Percentiles rank a stretch among this genome's conserved stretches.
Conservation (phyloP, 495 filamentous ascomycete genomes). For the Daldinia childiae region DNA sequence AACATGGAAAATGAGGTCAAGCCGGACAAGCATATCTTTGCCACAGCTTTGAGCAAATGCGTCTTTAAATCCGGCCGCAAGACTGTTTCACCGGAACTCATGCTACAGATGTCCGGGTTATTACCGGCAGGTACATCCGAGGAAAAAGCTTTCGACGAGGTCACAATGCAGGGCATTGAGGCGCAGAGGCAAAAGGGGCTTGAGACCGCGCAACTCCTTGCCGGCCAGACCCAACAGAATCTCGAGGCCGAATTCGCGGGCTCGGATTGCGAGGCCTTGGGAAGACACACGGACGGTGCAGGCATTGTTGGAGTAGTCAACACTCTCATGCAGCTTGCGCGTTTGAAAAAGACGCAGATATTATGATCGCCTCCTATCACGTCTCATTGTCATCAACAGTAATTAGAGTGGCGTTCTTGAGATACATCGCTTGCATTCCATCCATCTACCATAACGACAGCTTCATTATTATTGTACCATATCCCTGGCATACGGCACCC, state of each 20-base stretch:
- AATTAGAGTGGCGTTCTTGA: constrained; percentile 27
- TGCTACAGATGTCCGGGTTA: constrained; percentile 72
- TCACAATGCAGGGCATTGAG: constrained; percentile 67
- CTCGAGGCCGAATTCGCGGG: constrained; percentile 54
- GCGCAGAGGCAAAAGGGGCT: constrained; percentile 65
- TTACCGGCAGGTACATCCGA: constrained; percentile 58
- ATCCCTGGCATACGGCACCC: not conserved
- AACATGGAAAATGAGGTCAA: constrained; percentile 53
- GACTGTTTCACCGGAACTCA: constrained; percentile 82
- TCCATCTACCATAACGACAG: constrained; percentile 4
- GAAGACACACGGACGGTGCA: constrained; percentile 47
- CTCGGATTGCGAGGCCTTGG: constrained; percentile 51
- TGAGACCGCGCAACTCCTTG: constrained; percentile 61
- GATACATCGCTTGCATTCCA: constrained; percentile 11
- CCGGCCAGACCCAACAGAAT: constrained; percentile 56
- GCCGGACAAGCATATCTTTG: constrained; percentile 67
- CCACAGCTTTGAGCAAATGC: constrained; percentile 83
- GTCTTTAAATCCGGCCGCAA: constrained; percentile 87
- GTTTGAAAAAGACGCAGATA: constrained; percentile 48
- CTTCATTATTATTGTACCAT: constrained; percentile 24
- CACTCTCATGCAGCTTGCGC: constrained; percentile 45
- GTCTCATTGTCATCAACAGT: constrained; percentile 21
- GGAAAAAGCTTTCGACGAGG: constrained; percentile 44
- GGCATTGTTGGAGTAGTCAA: constrained; percentile 47
- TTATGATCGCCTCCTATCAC: constrained; percentile 39